Conservation (phyloP, 148 eudicot species). For the Hydrangea macrophylla region DNA sequence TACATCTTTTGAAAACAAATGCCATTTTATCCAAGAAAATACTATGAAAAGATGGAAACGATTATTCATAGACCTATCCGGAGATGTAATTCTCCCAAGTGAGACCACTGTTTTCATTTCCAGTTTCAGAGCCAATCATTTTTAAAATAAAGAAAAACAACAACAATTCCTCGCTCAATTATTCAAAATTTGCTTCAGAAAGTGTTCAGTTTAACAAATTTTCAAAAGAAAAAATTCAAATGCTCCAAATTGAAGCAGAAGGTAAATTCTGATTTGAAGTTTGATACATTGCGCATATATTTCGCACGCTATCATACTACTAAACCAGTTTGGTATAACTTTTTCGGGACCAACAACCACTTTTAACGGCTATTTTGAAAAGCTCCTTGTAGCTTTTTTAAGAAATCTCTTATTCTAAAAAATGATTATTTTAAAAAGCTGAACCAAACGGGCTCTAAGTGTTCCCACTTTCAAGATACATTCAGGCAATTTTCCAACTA, state of each 20-base stretch:
- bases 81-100: not conserved
- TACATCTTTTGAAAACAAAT: not conserved
- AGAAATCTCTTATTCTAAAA: too few relatives aligned
- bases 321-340: not conserved
- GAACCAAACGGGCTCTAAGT: not conserved
- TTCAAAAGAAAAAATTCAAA: not conserved
- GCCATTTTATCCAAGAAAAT: not conserved
- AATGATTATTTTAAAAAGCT: too few relatives aligned
- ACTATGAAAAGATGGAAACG: not conserved
- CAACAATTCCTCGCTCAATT: not conserved
- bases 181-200: not conserved
- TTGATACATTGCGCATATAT: not conserved
- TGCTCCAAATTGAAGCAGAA: not conserved
- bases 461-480: constrained; percentile 6
- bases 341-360: too few relatives aligned
- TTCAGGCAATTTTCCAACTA: not conserved
- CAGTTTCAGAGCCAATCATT: not conserved
- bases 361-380: too few relatives aligned
- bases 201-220: not conserved
- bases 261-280: not conserved
- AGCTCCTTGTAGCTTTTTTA: too few relatives aligned
- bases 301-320: too few relatives aligned
- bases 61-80: not conserved
- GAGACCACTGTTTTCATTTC: not conserved
- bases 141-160: not conserved